Evolutionary conservation across 2,329 filamentous ascomycete genomes (phyloP), one percentile per base, ranked within the genome.

Genomic region (Zymoseptoria brevis): DNA sequence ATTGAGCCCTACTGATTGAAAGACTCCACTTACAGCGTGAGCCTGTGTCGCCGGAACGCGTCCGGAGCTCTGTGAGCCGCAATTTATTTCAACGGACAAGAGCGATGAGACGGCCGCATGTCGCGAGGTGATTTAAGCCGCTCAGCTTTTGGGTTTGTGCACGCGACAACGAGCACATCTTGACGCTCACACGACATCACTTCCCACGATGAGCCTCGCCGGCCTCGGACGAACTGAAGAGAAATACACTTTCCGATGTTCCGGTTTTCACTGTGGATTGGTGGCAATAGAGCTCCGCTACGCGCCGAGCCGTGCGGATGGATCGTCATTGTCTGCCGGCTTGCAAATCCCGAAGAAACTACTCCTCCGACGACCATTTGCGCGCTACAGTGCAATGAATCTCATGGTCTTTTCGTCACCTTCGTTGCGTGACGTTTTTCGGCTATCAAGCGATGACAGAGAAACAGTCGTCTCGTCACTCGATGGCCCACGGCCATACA

Each of bases 221-320:
- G 13, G 35, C 16, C 35, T 13, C n/a, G 35, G 35, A 13, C 35
- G 35, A 41, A 41, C 1, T n/a, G 11, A 45, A 7, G 35, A 41
- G 13, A 45, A 7, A 16, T 6, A 45, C 35, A n/a, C 35, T 16
- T 45, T 45, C 13, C 35, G 35, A 45, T 16, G 35, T 45, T 45
- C 35, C 35, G 35, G 35, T 45, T n/a, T n/a, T 45, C 0, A 83
- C 13, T 74, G 62, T 83, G 81, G 11, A 35, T 41, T 41, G 9
- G 35, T 11, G 35, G 35, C 35, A 45, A 45, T 45, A 45, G 35
- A 45, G 35, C 35, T 45, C 35, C 35, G 35, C 35, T 45, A 16
- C 35, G 35, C 35, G 35, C 35, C 35, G 35, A 45, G 35, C 35
- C 35, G 35, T 45, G 13, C 35, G 35, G 16, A 45, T 16, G 5